Evolutionary conservation across 106 monocot species (phyloP).

Genomic region (Allium cepa): DNA sequence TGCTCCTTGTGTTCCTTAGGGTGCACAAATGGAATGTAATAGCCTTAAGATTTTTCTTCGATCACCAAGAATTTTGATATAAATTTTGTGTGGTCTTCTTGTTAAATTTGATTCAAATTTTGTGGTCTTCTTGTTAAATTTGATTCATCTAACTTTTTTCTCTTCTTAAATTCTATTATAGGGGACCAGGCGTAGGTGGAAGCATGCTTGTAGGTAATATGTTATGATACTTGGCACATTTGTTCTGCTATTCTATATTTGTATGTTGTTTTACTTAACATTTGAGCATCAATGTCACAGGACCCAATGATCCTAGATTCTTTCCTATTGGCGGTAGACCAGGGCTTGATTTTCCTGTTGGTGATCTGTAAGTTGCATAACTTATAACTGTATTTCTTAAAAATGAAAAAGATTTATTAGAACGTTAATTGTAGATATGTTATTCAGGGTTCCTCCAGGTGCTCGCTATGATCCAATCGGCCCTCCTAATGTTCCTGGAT

Average conservation of each 20-base stretch:
- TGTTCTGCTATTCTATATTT: background rate
- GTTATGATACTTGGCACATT: background rate
- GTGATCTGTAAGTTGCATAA: slow-evolving; percentile 19
- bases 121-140: background rate
- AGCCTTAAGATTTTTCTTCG: background rate
- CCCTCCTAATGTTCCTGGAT: slow-evolving; percentile 78
- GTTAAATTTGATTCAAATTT: background rate
- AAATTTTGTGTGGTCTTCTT: background rate
- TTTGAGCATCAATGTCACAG: slow-evolving; percentile 17
- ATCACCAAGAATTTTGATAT: background rate
- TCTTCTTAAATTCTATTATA: slow-evolving; percentile 9
- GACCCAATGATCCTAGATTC: slow-evolving; percentile 75
- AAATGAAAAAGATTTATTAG: slow-evolving; percentile 1
- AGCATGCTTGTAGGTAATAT: slow-evolving; percentile 68
- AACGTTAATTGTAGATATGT: background rate
- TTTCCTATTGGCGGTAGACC: slow-evolving; percentile 28
- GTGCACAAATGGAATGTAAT: too few species aligned
- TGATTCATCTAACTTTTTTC: background rate
- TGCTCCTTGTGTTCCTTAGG: too few species aligned
- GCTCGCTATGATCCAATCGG: slow-evolving; percentile 84
- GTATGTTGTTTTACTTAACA: background rate
- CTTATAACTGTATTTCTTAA: background rate
- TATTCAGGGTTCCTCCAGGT: slow-evolving; percentile 43
- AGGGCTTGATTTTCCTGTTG: slow-evolving; percentile 25
- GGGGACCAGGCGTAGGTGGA: slow-evolving; percentile 46